A percentile compares a stretch with the other conserved stretches of the same genome.
Conservation (phyloP, 2,329 filamentous ascomycete species). For the Penicillium thymicola region DNA sequence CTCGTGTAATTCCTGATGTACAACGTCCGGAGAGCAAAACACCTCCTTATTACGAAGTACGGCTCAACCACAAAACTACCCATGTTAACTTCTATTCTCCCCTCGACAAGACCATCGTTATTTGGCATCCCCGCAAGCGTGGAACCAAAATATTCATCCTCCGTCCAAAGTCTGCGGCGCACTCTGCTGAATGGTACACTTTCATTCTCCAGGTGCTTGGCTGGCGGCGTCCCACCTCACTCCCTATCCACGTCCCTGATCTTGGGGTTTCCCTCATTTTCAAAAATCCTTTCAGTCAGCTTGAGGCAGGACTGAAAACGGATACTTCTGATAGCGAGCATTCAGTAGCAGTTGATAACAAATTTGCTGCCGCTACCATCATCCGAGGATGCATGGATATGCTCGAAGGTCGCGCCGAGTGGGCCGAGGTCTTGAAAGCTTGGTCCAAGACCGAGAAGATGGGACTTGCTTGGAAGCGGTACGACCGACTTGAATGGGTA, state of each 20-base stretch:
- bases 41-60: conserved; percentile 56
- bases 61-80: conserved; percentile 51
- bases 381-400: conserved; percentile 58
- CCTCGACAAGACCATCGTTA: conserved; percentile 64
- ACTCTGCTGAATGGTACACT: conserved; percentile 66
- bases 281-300: conserved; percentile 57
- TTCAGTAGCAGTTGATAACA: conserved; percentile 49
- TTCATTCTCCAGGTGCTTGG: conserved; percentile 61
- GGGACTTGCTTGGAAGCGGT: conserved; percentile 66
- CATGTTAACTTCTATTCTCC: conserved; percentile 63
- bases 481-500: conserved; percentile 67
- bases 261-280: conserved; percentile 58
- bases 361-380: conserved; percentile 55
- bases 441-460: conserved; percentile 60
- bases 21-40: conserved; percentile 53
- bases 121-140: conserved; percentile 55
- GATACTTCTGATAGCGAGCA: conserved; percentile 46
- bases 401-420: conserved; percentile 55
- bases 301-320: conserved; percentile 41
- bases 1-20: conserved; percentile 60
- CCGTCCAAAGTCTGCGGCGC: conserved; percentile 58
- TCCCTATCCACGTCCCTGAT: conserved; percentile 63
- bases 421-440: conserved; percentile 56
- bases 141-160: conserved; percentile 62
- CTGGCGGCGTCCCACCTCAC: conserved; percentile 53